phyloP scores from a whole-genome alignment of 768 basidiomycete species.

The Trametopsis cervina region DNA sequence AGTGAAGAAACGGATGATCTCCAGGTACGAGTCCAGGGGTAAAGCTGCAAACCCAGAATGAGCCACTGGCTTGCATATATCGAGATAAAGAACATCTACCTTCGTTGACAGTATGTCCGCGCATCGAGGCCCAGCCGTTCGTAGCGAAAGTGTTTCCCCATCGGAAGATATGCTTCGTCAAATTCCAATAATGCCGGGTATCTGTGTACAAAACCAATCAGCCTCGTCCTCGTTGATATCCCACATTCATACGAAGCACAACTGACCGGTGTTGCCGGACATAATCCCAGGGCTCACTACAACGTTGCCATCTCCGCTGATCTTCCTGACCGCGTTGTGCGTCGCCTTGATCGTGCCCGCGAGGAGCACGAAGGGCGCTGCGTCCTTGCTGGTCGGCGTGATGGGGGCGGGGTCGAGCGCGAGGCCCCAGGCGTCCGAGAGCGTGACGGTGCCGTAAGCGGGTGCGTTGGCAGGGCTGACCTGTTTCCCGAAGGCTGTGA shows the following conservation, averaged over 20 bases:
- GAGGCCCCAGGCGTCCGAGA: slow-evolving; percentile 30
- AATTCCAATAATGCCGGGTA: slow-evolving; percentile 38
- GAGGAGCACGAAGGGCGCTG: slow-evolving; percentile 31
- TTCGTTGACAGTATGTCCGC: slow-evolving; percentile 27
- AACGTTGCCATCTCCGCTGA: slow-evolving; percentile 19
- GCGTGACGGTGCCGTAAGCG: slow-evolving; percentile 29
- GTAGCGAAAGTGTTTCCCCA: slow-evolving; percentile 27
- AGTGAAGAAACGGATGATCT: slow-evolving; percentile 37
- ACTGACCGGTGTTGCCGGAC: slow-evolving; percentile 30
- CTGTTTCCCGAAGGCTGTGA: slow-evolving; percentile 33
- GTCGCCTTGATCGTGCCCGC: slow-evolving; percentile 38
- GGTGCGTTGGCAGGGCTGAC: slow-evolving; percentile 18
- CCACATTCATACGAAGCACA: slow-evolving; percentile 1
- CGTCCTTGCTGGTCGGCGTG: slow-evolving; percentile 28
- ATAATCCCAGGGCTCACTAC: slow-evolving; percentile 34
- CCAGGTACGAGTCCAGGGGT: slow-evolving; percentile 29
- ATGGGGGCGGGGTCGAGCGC: slow-evolving; percentile 36
- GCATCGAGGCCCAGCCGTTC: slow-evolving; percentile 15
- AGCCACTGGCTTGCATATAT: not conserved
- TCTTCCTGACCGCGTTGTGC: slow-evolving; percentile 25
- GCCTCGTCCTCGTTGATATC: not conserved
- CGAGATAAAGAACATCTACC: slow-evolving; percentile 13
- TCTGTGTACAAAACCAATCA: slow-evolving; percentile 21
- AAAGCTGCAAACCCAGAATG: slow-evolving; percentile 22
- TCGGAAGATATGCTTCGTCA: slow-evolving; percentile 41